Base-by-base conservation (phyloP, 805 yeast genomes). In the Cyberlindnera suaveolens region DNA sequence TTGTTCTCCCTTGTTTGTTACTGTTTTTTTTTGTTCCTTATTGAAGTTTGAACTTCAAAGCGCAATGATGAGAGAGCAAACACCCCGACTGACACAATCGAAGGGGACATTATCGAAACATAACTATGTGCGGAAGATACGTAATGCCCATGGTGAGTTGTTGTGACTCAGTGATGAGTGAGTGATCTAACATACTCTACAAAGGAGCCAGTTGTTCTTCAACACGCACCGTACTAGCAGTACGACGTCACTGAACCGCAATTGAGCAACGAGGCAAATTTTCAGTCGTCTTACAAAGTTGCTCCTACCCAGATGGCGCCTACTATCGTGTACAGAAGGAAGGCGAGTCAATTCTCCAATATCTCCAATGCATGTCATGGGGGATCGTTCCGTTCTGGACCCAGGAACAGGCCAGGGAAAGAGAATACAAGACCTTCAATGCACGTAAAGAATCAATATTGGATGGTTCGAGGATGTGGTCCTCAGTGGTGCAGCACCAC, bases 311-410 rank as follows among this genome's bases (percentile, higher is more conserved):
- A 67, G 31, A 50, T 49, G 10, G 77, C 69, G 1, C 84, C 70
- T 34, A 79, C 61, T 42, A 58, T 40, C 45, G 37, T 5, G 37
- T 46, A 14, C 36, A 44, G 14, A 38, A 48, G 1, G 41, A 44
- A 31, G 38, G 18, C 3, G 40, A 47, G 6, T 39, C 54, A 57
- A 45, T 55, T 2, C 30, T 76, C 3, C 65, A 75, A 43, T 70
- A 72, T 2, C 30, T 76, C 3, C 65, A 75, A 43, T 70, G 72
- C 35, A 85, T 86, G 93, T 74, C 72, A 38, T 89, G 95, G 85
- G 93, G 96, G 0, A 63, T 88, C 31, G 71, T 85, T 1, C 95
- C 96, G 0, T 54, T 60, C 7, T 84, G 88, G 87, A 70, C 78
- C 1, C 67, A 65, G 34, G 67, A 68, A 19, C 50, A 62, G 3